phyloP scores from a whole-genome alignment of 139 green algal genomes.

The Desmodesmus armatus region DNA sequence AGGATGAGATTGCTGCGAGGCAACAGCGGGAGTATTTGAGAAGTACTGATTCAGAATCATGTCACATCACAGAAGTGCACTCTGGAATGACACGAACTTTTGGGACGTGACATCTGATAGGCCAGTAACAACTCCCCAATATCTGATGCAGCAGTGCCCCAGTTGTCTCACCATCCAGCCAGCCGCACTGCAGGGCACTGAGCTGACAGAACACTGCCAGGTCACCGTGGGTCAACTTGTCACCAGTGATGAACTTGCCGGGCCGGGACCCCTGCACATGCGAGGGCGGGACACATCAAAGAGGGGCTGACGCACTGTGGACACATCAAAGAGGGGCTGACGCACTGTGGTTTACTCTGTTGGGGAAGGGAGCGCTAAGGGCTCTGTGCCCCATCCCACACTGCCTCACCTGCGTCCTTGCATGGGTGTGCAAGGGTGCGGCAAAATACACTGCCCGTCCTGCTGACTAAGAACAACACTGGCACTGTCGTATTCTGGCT shows the following conservation, averaged over 20 bases:
- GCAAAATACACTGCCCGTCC: too few relatives aligned
- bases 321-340: too few relatives aligned
- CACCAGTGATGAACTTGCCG: constrained; percentile 35
- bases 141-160: not conserved
- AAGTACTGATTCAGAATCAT: not conserved
- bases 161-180: constrained; percentile 43
- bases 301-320: too few relatives aligned
- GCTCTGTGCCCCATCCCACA: too few relatives aligned
- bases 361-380: not conserved
- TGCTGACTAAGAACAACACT: too few relatives aligned
- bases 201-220: constrained; percentile 39
- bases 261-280: not conserved
- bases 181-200: constrained; percentile 19
- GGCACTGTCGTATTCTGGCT: too few relatives aligned
- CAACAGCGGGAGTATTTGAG: not conserved
- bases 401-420: too few relatives aligned
- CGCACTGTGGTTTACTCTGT: not conserved
- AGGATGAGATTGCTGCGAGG: not conserved
- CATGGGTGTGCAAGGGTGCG: too few relatives aligned
- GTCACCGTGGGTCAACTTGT: constrained; percentile 40
- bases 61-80: not conserved
- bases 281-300: not conserved
- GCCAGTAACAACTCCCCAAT: not conserved
- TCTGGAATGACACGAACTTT: not conserved
- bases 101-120: not conserved